These are phyloP conservation scores for Saccharomyces hybrid DNA, from an alignment of 1,139 yeast species.

Conservation along the genomic window DNA sequence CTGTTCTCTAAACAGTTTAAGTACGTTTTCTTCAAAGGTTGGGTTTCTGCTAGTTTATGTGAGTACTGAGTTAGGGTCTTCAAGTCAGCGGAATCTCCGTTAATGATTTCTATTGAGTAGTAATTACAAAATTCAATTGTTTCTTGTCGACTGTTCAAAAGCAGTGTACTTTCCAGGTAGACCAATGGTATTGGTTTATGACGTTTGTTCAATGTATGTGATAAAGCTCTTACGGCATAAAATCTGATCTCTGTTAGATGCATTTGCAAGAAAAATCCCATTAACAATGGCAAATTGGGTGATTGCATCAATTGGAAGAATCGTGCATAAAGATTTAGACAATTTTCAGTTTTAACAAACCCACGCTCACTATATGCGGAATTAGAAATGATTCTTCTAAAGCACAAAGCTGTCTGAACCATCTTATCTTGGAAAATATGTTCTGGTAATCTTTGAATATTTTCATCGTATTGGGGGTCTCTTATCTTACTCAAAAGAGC, in stretches of 20 bases:
- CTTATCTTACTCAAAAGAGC: slow-evolving; percentile 70
- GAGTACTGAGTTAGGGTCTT: slow-evolving; percentile 45
- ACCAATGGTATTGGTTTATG: slow-evolving; percentile 55
- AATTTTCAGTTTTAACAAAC: slow-evolving; percentile 48
- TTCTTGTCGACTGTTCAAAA: slow-evolving; percentile 56
- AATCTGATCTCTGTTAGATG: slow-evolving; percentile 75
- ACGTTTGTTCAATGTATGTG: slow-evolving; percentile 60
- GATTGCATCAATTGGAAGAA: slow-evolving; percentile 55
- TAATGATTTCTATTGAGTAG: slow-evolving; percentile 50
- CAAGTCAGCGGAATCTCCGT: slow-evolving; percentile 46
- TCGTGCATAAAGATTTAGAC: slow-evolving; percentile 52
- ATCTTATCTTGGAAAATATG: slow-evolving; percentile 45
- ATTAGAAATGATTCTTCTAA: slow-evolving; percentile 60
- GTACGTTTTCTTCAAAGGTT: slow-evolving; percentile 46
- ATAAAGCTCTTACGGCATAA: slow-evolving; percentile 63
- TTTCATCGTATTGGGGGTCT: slow-evolving; percentile 80
- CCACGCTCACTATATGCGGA: slow-evolving; percentile 58
- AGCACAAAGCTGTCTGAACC: slow-evolving; percentile 65
- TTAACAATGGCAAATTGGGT: slow-evolving; percentile 54
- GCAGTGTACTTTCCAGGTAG: slow-evolving; percentile 45
- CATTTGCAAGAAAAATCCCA: slow-evolving; percentile 71
- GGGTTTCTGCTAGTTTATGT: slow-evolving; percentile 39
- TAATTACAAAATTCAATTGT: slow-evolving; percentile 51
- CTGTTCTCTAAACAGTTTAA: slow-evolving; percentile 47
- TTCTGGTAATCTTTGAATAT: slow-evolving; percentile 60